Base-by-base conservation (phyloP, 129 eudicot species). In the Tagetes patula region DNA sequence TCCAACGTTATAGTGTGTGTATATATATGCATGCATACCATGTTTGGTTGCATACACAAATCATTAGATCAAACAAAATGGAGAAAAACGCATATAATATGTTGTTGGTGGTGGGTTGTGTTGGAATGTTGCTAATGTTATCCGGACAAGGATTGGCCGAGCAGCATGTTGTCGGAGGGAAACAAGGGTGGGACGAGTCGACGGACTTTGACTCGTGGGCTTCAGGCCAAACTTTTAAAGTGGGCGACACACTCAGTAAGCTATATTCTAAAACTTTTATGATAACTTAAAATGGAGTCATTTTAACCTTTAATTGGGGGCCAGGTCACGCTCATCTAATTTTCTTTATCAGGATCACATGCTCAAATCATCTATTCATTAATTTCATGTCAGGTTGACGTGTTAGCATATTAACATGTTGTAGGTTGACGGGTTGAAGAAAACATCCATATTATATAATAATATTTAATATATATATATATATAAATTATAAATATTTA, bases 141-240 rank as follows among this genome's bases (percentile, higher is more conserved):
- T 50, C 33, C 34, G 49, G 55, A 46, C 82, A 79, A 70, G 75
- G 65, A 9, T 61, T 53, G 6, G 91, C 85, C 1, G 78, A 79
- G 8, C 85, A 84, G 67, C 89, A 87, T 63, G 83, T 38, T 0
- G 97, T 91, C 3, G 97, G 97, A 55, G 97, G 97, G 77, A 91
- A 89, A 76, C 89, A 84, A 76, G 97, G 97, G 20, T 91, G 97
- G 97, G 95, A 84, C 43, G 85, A 87, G 67, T 91, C 95, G 27
- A 82, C 85, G 0, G 95, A 87, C 67, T 87, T 85, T 62, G 72
- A 74, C 46, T 58, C 97, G 1, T 91, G 97, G 97, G 86, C 89
- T 42, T 82, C 95, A 1, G 82, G 85, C 61, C 84, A 91, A 84
- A 87, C 88, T 3, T 91, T 87, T 87, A 85, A 76, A 70, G 97